Percentiles rank a stretch among this genome's conserved stretches.
Evolutionary conservation across 23 red algal genomes (phyloP).

Genomic region (Rhodosorus marinus): DNA sequence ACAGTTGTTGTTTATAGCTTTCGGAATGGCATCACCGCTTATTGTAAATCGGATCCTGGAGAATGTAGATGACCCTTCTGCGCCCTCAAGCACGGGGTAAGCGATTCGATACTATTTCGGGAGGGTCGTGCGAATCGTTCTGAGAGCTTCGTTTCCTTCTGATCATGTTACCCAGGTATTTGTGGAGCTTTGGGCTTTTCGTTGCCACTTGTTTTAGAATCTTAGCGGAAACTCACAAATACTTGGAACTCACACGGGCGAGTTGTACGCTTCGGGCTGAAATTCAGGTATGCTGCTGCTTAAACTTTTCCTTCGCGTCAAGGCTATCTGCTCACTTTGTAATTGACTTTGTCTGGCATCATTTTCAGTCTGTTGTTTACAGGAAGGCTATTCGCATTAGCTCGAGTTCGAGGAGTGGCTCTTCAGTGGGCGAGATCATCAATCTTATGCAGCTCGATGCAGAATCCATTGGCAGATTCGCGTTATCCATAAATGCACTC

Average conservation of each 20-base stretch:
- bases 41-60: no score
- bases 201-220: slow-evolving; percentile 42
- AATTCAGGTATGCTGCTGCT: slow-evolving; percentile 37
- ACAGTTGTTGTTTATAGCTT: slow-evolving; percentile 1
- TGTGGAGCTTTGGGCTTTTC: slow-evolving; percentile 39
- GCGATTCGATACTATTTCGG: no score
- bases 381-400: slow-evolving; percentile 71
- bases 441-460: slow-evolving; percentile 98
- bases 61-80: no score
- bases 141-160: no score
- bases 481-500: slow-evolving; percentile 51
- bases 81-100: no score
- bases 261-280: slow-evolving; percentile 40
- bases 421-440: slow-evolving; percentile 81
- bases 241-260: no score
- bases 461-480: slow-evolving; percentile 67
- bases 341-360: no score
- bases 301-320: no score
- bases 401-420: slow-evolving; percentile 33
- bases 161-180: no score
- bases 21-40: no score
- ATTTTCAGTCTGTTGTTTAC: slow-evolving; percentile 17
- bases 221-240: slow-evolving; percentile 74
- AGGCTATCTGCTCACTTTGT: no score
- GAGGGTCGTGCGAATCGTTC: no score